Evolutionary conservation across 2,329 filamentous ascomycete species (phyloP), one percentile per base, ranked within the genome.

Genomic region (Sporothrix protearum): DNA sequence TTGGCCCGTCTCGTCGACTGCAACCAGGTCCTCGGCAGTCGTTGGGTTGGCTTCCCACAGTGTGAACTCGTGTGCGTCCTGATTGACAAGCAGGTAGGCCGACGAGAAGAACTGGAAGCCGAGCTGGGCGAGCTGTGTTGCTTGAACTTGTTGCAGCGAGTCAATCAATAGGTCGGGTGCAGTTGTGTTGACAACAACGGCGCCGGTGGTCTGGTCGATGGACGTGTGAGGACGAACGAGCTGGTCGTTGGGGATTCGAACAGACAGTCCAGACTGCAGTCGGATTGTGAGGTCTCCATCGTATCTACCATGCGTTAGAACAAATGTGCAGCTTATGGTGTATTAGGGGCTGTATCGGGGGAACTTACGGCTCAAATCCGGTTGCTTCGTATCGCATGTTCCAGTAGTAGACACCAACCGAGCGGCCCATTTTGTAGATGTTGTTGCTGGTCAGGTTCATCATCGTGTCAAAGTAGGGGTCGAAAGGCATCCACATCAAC

Each of bases 31-130:
- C 2, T 39, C 10, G 16, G 19, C 19, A 0, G 57, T 36, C 0
- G 72, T 74, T 0, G 72, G 68, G 42, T 74, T 74, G 39, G 73
- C 72, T 2, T 45, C 53, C 77, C 72, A 76, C 16, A 77, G 72
- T 28, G 75, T 76, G 36, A 77, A 78, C 67, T 73, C n/a, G 10
- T 70, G 49, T 10, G 69, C 57, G 36, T 78, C 76, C 47, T 80
- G 74, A 70, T 80, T 78, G 64, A 79, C 75, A 47, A 77, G 73
- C 14, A 80, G 71, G 57, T 80, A 79, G 1, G 77, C 76, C 16
- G 75, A 71, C 7, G 77, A 76, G 19, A 80, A 75, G 71, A 81
- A 80, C 22, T 76, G 73, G 28, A 74, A 72, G 28, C 78, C 79
- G 7, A 80, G 57, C 19, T 72, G 39, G 2, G 75, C 72, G 42